These are phyloP conservation scores for Phylloporus sp. DNA, from an alignment of 768 basidiomycete genomes.

Conservation along the genomic window DNA sequence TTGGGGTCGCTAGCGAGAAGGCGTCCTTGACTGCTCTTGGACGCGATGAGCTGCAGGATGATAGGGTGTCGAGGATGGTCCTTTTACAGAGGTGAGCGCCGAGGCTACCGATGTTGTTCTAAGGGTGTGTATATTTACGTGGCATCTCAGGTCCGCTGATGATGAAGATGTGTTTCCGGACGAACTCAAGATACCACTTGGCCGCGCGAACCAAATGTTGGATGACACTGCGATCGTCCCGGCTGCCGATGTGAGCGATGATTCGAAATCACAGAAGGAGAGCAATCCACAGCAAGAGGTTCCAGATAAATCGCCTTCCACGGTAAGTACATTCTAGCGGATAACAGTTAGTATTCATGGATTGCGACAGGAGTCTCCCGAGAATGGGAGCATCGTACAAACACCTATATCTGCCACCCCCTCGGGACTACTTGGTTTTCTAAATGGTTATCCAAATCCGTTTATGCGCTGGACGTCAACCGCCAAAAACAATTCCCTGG, in stretches of 20 bases:
- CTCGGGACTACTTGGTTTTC: constrained; percentile 55
- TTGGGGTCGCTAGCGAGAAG: constrained; percentile 65
- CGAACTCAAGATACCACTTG: constrained; percentile 58
- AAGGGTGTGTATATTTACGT: not conserved
- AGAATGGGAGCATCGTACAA: constrained; percentile 21
- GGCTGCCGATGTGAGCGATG: constrained; percentile 11
- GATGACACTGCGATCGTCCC: constrained; percentile 34
- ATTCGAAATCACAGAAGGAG: constrained; percentile 17
- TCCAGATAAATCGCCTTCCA: constrained; percentile 13
- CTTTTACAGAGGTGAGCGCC: constrained; percentile 58
- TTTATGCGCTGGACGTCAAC: constrained; percentile 48
- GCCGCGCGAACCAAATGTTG: constrained; percentile 56
- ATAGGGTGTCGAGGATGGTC: constrained; percentile 60
- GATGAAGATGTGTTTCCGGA: constrained; percentile 57
- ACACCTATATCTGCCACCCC: constrained; percentile 19
- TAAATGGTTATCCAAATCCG: constrained; percentile 57
- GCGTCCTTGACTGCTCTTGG: constrained; percentile 69
- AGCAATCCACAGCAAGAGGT: constrained; percentile 16
- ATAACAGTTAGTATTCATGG: not conserved
- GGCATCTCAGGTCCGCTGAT: constrained; percentile 44
- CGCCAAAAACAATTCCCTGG: constrained; percentile 20
- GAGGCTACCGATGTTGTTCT: not conserved
- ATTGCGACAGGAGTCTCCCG: constrained; percentile 21
- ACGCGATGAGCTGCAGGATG: constrained; percentile 73
- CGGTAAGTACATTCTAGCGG: constrained; percentile 16